These are phyloP conservation scores for Fusarium secorum DNA, from an alignment of 2,329 filamentous ascomycete genomes.

Conservation along the genomic window DNA sequence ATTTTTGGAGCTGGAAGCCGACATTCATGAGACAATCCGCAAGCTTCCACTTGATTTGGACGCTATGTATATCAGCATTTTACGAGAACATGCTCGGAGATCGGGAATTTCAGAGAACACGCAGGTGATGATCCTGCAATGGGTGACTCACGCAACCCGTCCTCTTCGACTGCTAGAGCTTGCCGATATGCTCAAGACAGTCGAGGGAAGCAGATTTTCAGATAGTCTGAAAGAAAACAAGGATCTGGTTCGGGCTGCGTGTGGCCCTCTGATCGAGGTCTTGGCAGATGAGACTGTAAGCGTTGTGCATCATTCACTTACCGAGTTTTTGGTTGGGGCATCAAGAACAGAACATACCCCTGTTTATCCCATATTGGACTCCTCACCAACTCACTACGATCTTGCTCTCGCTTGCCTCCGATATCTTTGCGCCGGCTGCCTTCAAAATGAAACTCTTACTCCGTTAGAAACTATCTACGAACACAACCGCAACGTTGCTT, in stretches of 20 bases:
- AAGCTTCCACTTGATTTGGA: constrained; percentile 25
- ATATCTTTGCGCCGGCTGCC: constrained; percentile 19
- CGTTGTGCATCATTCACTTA: constrained; percentile 35
- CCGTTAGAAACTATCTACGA: neutral
- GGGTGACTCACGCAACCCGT: constrained; percentile 26
- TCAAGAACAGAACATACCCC: neutral
- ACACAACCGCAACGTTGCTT: neutral
- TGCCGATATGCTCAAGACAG: constrained; percentile 25
- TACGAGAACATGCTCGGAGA: constrained; percentile 21
- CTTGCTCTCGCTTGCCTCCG: constrained; percentile 27
- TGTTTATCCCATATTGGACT: constrained; percentile 18
- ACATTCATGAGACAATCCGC: neutral
- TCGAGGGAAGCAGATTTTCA: neutral
- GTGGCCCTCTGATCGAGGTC: constrained; percentile 31
- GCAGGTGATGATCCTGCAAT: constrained; percentile 27
- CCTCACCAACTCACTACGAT: constrained; percentile 17
- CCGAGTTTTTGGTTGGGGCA: constrained; percentile 26
- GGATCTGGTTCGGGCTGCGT: constrained; percentile 22
- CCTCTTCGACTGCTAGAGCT: constrained; percentile 33
- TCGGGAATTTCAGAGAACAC: constrained; percentile 18
- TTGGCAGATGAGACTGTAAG: constrained; percentile 31
- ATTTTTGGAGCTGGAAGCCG: constrained; percentile 14
- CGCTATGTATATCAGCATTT: constrained; percentile 21
- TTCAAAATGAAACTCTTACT: neutral
- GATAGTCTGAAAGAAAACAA: constrained; percentile 21